Evolutionary conservation across 2,329 filamentous ascomycete genomes (phyloP).

Genomic region (Sporothrix inflata): DNA sequence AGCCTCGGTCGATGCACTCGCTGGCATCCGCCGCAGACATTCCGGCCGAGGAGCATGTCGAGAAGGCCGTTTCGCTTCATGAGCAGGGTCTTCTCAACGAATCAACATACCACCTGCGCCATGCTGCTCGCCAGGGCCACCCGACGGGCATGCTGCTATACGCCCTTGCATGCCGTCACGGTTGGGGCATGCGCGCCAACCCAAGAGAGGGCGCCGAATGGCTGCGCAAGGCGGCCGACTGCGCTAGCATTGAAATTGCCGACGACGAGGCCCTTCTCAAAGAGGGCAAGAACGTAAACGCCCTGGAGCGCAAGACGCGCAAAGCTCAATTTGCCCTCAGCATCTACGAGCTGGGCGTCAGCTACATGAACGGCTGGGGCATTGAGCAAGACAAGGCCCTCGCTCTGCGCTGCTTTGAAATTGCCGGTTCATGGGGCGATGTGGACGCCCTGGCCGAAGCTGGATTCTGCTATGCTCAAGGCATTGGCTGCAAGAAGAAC

Average conservation of each 20-base stretch:
- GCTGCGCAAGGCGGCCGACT: constrained; percentile 88
- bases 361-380: constrained; percentile 98
- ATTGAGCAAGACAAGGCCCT: constrained; percentile 89
- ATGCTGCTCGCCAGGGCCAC: constrained; percentile 82
- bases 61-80: constrained; percentile 87
- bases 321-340: constrained; percentile 93
- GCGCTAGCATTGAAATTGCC: constrained; percentile 77
- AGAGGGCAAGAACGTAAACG: constrained; percentile 64
- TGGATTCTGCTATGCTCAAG: constrained; percentile 94
- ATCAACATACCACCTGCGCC: constrained; percentile 92
- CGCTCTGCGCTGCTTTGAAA: constrained; percentile 91
- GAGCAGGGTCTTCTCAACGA: constrained; percentile 86
- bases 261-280: constrained; percentile 73
- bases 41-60: constrained; percentile 83
- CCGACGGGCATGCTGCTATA: constrained; percentile 96
- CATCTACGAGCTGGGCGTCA: constrained; percentile 94
- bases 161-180: constrained; percentile 90
- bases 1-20: constrained; percentile 49
- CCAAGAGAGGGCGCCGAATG: constrained; percentile 87
- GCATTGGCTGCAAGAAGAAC: constrained; percentile 92
- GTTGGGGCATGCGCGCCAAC: constrained; percentile 96
- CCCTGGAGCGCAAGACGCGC: constrained; percentile 75
- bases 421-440: constrained; percentile 94
- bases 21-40: constrained; percentile 67
- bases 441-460: constrained; percentile 91